phyloP scores from a whole-genome alignment of 192 early-diverging fungal species.

The Rhizophagus clarus region DNA sequence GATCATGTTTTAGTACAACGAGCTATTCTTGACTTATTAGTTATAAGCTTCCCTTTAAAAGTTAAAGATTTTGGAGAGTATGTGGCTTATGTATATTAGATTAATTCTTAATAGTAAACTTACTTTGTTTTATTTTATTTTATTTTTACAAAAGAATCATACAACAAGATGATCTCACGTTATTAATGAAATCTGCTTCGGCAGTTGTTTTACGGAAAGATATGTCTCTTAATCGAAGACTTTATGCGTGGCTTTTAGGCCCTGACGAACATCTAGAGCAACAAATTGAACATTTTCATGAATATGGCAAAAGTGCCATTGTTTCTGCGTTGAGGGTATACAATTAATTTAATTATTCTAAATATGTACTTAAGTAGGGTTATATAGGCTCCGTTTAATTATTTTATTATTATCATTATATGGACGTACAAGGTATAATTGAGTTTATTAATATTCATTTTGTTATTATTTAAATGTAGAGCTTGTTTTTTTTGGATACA shows the following conservation, averaged over 20 bases:
- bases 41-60: slow-evolving; percentile 68
- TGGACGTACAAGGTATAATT: no score
- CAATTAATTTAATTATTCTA: neutral
- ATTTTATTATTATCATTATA: no score
- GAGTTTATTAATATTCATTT: neutral
- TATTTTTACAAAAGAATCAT: slow-evolving; percentile 52
- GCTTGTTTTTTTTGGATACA: slow-evolving; percentile 37
- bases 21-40: slow-evolving; percentile 80
- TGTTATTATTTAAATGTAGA: slow-evolving; percentile 23
- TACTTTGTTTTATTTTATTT: slow-evolving; percentile 5
- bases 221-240: slow-evolving; percentile 89
- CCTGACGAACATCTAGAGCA: slow-evolving; percentile 40
- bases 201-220: slow-evolving; percentile 85
- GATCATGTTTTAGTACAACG: slow-evolving; percentile 80
- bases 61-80: slow-evolving; percentile 45
- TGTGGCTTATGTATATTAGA: neutral
- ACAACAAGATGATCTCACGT: slow-evolving; percentile 61
- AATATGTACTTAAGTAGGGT: neutral
- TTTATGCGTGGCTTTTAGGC: slow-evolving; percentile 91
- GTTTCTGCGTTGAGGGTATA: slow-evolving; percentile 57
- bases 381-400: neutral
- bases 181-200: slow-evolving; percentile 73
- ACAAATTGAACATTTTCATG: slow-evolving; percentile 54
- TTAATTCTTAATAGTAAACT: neutral
- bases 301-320: slow-evolving; percentile 53